phyloP scores from a whole-genome alignment of 176 grass and related monocot genomes.

The Aegilops tauschii region DNA sequence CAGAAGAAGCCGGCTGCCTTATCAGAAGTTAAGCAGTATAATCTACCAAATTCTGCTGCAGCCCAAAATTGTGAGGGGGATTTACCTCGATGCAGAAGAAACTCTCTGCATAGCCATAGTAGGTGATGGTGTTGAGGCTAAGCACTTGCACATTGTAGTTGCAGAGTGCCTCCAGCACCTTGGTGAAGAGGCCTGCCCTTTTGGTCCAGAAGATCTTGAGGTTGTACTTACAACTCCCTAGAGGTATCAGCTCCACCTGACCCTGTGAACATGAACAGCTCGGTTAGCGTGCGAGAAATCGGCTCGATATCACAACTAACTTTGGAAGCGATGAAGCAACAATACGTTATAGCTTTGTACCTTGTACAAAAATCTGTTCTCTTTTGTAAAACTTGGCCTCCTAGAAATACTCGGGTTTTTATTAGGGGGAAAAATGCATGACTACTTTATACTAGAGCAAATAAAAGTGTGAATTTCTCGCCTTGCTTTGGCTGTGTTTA shows the following conservation, averaged over 20 bases:
- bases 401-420: background rate
- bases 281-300: background rate
- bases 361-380: background rate
- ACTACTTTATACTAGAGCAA: background rate
- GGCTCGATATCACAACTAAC: background rate
- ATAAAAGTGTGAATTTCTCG: background rate
- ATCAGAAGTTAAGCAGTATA: background rate
- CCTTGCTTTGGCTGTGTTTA: background rate
- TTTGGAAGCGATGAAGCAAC: background rate
- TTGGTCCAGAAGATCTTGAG: conserved; percentile 60
- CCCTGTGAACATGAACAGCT: conserved; percentile 19
- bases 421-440: background rate
- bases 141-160: conserved; percentile 51
- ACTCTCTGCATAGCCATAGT: conserved; percentile 54
- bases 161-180: conserved; percentile 63
- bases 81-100: conserved; percentile 67
- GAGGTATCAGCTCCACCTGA: conserved; percentile 52
- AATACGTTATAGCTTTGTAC: background rate
- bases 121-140: conserved; percentile 56
- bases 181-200: conserved; percentile 51
- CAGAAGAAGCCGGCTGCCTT: background rate
- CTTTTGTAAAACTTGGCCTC: background rate
- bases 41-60: background rate
- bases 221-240: conserved; percentile 57
- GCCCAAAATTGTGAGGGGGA: background rate